phyloP scores from a whole-genome alignment of 2,329 filamentous ascomycete species.

The Arthrocladium fulminans region DNA sequence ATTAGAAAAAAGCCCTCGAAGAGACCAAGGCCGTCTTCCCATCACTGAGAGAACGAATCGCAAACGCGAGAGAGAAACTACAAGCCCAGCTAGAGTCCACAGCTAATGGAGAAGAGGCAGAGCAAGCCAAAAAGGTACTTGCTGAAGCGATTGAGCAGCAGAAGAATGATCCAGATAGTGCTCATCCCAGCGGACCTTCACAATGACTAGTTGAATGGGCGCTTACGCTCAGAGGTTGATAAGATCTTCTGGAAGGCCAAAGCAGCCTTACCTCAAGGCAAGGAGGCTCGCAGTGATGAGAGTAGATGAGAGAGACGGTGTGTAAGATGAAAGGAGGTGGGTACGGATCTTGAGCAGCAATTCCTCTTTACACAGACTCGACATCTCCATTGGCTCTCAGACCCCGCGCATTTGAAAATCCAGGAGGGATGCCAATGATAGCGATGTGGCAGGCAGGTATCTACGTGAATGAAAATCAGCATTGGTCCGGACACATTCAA shows the following conservation, averaged over 20 bases:
- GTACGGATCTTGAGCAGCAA: no score
- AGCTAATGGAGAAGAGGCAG: conserved; percentile 42
- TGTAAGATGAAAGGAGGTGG: no score
- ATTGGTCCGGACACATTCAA: no score
- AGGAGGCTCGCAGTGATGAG: no score
- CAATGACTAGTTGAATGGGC: conserved; percentile 2
- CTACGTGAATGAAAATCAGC: no score
- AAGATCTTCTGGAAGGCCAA: neutral
- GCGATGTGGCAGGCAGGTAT: no score
- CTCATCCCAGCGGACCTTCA: conserved; percentile 23
- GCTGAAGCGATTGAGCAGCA: conserved; percentile 38
- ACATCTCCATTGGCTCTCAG: no score
- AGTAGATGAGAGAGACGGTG: no score
- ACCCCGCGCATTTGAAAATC: no score
- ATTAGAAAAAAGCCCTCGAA: conserved; percentile 66
- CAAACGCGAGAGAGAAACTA: conserved; percentile 61
- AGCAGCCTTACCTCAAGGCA: neutral
- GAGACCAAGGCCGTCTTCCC: conserved; percentile 81
- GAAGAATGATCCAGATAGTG: conserved; percentile 25
- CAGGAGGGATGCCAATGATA: no score
- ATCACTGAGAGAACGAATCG: conserved; percentile 61
- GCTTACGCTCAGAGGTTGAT: neutral
- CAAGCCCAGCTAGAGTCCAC: conserved; percentile 58
- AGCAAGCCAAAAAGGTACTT: conserved; percentile 46
- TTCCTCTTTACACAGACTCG: no score